Evolutionary conservation across 2,329 filamentous ascomycete species (phyloP).

Genomic region (Albophoma yamanashiensis): DNA sequence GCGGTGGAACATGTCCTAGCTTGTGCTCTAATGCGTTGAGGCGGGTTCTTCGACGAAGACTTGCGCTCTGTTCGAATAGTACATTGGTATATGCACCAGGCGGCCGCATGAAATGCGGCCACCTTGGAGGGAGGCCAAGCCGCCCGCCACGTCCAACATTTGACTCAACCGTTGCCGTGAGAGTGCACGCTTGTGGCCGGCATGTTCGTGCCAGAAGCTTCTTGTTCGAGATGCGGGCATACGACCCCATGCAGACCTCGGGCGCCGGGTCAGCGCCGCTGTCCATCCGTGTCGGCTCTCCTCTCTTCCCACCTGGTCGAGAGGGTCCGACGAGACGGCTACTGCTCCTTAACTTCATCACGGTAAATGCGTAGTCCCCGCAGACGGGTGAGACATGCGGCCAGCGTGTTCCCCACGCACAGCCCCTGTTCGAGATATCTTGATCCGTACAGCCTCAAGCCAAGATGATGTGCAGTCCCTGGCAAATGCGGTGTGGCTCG

Average conservation of each 20-base stretch:
- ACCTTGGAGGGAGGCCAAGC: neutral
- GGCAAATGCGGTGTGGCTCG: constrained; percentile 15
- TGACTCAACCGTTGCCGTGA: neutral
- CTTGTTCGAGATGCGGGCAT: neutral
- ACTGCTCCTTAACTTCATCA: neutral
- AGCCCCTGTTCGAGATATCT: neutral
- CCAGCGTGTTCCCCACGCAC: neutral
- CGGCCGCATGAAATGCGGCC: constrained; percentile 3
- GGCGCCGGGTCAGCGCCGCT: neutral
- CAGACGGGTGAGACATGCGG: constrained; percentile 5
- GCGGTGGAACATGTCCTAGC: neutral
- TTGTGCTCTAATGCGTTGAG: neutral
- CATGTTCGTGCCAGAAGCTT: neutral
- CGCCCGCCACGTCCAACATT: neutral
- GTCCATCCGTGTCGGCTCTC: neutral
- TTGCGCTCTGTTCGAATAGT: neutral
- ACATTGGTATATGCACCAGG: neutral
- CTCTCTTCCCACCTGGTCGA: neutral
- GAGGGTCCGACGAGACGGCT: neutral
- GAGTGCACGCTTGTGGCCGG: neutral
- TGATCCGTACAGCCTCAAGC: constrained; percentile 5
- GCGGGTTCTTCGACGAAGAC: neutral
- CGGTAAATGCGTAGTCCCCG: neutral
- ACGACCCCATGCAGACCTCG: neutral
- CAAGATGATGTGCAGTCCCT: constrained; percentile 16